A percentile compares a stretch with the other conserved stretches of the same genome.
These are phyloP conservation scores for Citrus trifoliata DNA, from an alignment of 345 rosid genomes.

Conservation along the genomic window DNA sequence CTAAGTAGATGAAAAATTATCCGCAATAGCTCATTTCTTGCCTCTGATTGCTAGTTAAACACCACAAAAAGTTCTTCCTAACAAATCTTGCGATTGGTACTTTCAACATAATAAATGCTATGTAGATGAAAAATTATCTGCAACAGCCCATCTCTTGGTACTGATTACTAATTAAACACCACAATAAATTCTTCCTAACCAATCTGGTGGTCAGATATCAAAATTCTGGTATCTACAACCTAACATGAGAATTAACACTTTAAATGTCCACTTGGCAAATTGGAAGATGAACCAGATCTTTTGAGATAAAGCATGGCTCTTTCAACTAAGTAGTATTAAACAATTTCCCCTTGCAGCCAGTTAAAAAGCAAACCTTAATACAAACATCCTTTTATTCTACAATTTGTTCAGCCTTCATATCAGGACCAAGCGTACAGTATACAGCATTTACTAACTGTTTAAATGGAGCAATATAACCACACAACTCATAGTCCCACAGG, in stretches of 20 bases:
- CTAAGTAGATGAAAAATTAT: neutral
- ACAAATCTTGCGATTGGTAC: neutral
- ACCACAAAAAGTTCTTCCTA: neutral
- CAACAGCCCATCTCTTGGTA: neutral
- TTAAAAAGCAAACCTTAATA: neutral
- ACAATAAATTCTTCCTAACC: neutral
- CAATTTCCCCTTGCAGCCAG: too few relatives aligned
- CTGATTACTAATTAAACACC: neutral
- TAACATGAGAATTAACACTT: too few relatives aligned
- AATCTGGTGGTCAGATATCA: neutral
- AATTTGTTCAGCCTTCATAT: neutral
- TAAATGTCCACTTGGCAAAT: neutral
- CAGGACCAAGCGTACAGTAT: neutral
- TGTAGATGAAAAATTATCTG: neutral
- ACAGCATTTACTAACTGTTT: neutral
- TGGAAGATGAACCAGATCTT: neutral
- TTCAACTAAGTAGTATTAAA: too few relatives aligned
- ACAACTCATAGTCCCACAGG: neutral
- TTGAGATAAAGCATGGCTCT: neutral
- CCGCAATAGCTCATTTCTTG: neutral
- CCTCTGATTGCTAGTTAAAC: neutral
- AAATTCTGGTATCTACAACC: neutral
- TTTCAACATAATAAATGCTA: neutral
- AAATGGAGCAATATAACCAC: neutral
- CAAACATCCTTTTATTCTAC: neutral